Percentiles rank a stretch among this genome's conserved stretches.
Conservation (phyloP, 169 alveolate species). For the Cryptosporidium xiaoi region DNA sequence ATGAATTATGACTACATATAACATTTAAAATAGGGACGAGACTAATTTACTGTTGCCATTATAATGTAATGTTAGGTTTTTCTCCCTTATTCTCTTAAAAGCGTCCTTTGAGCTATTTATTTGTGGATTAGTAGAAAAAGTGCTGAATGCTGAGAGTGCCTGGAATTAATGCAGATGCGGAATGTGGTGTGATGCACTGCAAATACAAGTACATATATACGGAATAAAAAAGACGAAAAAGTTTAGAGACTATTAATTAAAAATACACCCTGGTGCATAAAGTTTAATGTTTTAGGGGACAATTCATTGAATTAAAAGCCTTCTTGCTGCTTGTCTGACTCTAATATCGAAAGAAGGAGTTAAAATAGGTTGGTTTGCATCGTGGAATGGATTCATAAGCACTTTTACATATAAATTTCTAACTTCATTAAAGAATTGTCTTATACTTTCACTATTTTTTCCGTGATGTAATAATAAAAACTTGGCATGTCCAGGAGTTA, state of each 20-base stretch:
- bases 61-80: neutral
- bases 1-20: neutral
- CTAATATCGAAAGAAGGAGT: conserved; percentile 69
- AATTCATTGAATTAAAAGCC: conserved; percentile 17
- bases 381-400: conserved; percentile 65
- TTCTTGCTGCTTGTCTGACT: conserved; percentile 73
- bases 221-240: too few species aligned
- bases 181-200: too few species aligned
- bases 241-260: neutral
- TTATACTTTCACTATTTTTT: conserved; percentile 49
- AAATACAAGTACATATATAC: too few species aligned
- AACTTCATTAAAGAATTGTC: conserved; percentile 61
- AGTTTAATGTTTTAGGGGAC: neutral
- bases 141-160: too few species aligned
- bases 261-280: too few species aligned
- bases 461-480: conserved; percentile 59
- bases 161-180: too few species aligned
- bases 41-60: neutral
- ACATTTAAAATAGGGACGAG: neutral
- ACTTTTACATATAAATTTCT: conserved; percentile 65
- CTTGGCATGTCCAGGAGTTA: conserved; percentile 72
- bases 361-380: conserved; percentile 68
- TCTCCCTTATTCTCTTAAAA: neutral
- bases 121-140: too few species aligned
- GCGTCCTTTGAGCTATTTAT: too few species aligned